Conservation (phyloP, 805 yeast species). For the Lipomyces kockii region DNA sequence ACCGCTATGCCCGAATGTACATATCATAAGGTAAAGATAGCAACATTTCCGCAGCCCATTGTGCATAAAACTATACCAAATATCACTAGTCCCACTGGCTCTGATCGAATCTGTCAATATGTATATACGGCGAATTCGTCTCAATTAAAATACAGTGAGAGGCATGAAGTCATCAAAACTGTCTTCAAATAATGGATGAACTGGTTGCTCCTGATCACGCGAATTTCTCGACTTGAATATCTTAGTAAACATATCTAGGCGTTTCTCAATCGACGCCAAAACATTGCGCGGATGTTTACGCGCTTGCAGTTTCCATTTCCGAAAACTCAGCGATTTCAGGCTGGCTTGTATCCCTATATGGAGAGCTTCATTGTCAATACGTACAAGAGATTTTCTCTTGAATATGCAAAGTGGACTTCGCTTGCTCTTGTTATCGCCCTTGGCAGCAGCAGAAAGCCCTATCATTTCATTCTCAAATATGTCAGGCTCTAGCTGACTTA, state of each 20-base stretch:
- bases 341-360: not conserved
- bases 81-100: not conserved
- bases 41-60: not conserved
- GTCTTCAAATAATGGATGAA: not conserved
- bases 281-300: not conserved
- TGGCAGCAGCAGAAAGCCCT: not conserved
- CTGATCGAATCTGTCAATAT: not conserved
- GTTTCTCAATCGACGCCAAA: not conserved
- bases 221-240: not conserved
- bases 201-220: not conserved
- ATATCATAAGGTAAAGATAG: no score
- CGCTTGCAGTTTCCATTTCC: not conserved
- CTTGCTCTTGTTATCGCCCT: not conserved
- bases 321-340: not conserved
- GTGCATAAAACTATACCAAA: not conserved
- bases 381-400: not conserved
- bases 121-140: not conserved
- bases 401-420: not conserved
- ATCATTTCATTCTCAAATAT: slow-evolving; percentile 7
- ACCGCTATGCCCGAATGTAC: no score
- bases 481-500: slow-evolving; percentile 10
- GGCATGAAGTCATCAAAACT: not conserved
- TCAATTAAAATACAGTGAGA: not conserved
- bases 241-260: not conserved
- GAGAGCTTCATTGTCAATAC: not conserved